Evolutionary conservation across 768 basidiomycete species (phyloP), one percentile per base, ranked within the genome.

Genomic region (Suillus sp.): DNA sequence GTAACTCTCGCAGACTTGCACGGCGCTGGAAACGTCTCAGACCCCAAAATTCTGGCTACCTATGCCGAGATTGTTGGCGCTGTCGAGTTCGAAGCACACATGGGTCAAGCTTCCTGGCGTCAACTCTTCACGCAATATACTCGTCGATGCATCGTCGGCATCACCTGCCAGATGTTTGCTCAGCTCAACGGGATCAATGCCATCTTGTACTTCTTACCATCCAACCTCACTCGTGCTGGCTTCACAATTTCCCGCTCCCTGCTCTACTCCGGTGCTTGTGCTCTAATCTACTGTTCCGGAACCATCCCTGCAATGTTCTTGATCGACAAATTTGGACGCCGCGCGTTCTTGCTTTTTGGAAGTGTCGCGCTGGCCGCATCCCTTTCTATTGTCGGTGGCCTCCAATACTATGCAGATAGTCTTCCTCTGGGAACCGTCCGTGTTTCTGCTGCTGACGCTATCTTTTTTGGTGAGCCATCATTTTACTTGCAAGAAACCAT

Each of bases 181-280:
- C 83, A 84, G 64, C 80, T 83, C 70, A 84, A 85, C 67, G 83
- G 84, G 25, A 83, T 85, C 72, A 84, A 84, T 62, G 82, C 82
- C 13, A 81, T 88, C 57, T 75, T 86, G 30, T 87, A 86, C 67
- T 86, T 83, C 69, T 75, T 87, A 13, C 85, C 85, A 10, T 80
- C 80, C 63, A 83, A 81, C 63, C 74, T 85, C 63, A 78, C 80
- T 5, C 79, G 82, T 25, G 80, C 83, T 2, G 83, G 84, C 14
- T 84, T 84, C 73, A 74, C 73, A 27, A 72, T 79, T 45, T 70
- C 77, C 30, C 77, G 73, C 9, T 78, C 82, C 11, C 70, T 84
- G 51, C 75, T 84, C 56, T 84, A 79, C 64, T 78, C 83, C 2
- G 79, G 80, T 34, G 77, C 78, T 25, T 82, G 82, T 62, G 78